Evolutionary conservation across 164 flowering plant species (phyloP), one percentile per base, ranked within the genome.

Genomic region (Liquidambar formosana): DNA sequence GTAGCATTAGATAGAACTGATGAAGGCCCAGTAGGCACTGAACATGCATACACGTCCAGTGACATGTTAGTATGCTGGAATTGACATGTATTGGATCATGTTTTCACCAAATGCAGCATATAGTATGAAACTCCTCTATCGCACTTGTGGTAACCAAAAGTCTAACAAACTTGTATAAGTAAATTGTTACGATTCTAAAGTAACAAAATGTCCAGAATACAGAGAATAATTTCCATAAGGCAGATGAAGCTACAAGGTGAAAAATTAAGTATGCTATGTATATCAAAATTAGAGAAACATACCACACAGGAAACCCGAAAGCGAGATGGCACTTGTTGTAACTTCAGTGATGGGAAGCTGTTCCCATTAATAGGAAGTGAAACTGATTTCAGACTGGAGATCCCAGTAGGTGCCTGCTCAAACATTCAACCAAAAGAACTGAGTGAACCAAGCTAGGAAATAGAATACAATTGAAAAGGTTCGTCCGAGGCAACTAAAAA

Each of bases 231-330:
- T 49, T 13, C 53, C 5, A 15, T 49, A 16, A 49, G 16, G n/a
- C 53, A 49, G 53, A 49, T 49, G 53, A 16, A 5, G 3, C 53
- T 15, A 15, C 53, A 49, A n/a, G n/a, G 53, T 33, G 41, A 33
- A 33, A 33, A 33, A 2, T 33, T 2, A 33, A 33, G 41, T 33
- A 6, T 6, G 41, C 41, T 2, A 45, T 0, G n/a, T 23, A 14
- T 15, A 18, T 59, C 22, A 64, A 13, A 23, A 16, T 8, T 12
- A 48, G 22, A 26, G 46, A 69, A 4, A 53, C 90, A 21, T 86
- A 90, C 96, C 63, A 83, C 83, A 71, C 96, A 87, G 8, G 86
- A 76, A 68, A 90, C 77, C 13, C 61, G 79, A 26, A 82, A 74
- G 71, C 80, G 86, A 16, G 70, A 72, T 26, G 81, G 52, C 59